Evolutionary conservation across 306 rosid species (phyloP), one percentile per base, ranked within the genome.

Genomic region (Leucaena leucocephala): DNA sequence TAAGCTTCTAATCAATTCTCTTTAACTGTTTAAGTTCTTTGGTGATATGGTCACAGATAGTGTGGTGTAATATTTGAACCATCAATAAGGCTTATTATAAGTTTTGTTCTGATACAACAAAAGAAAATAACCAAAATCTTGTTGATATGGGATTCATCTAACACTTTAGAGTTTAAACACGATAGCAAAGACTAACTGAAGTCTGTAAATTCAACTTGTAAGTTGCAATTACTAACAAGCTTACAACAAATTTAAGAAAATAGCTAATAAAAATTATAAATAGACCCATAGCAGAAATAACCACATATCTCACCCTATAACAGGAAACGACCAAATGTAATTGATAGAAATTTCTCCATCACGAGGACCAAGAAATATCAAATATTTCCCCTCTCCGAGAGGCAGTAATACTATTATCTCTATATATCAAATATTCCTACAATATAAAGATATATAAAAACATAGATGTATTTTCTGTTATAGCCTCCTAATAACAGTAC

Each of bases 111-210:
- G 74, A 67, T 39, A 67, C 7, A 77, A 14, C 17, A 12, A 4
- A 65, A 43, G 27, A 54, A 68, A 22, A 68, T 15, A 55, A 54
- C 22, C 44, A 52, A 2, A 76, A 76, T n/a, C 17, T 52, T 27
- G 15, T 6, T 68, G 73, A 68, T 43, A 43, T 68, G 72, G 15
- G 43, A 38, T 67, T 35, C 72, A 67, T 19, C 17, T n/a, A 17
- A 52, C 48, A 21, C 54, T 68, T 14, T 8, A 36, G 27, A 27
- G 27, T 27, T n/a, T 7, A 42, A 36, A 21, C 19, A 59, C 38
- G 59, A 62, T 3, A 59, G 58, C 43, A 58, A 59, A 61, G 43
- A 16, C 35, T 7, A 74, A 58, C 27, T 14, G 33, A 58, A 74
- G 8, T 54, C 38, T 8, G 17, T 6, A 72, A 40, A 54, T 22